phyloP scores from a whole-genome alignment of 1,284 basidiomycete genomes.

The Hymenochaete sp. region DNA sequence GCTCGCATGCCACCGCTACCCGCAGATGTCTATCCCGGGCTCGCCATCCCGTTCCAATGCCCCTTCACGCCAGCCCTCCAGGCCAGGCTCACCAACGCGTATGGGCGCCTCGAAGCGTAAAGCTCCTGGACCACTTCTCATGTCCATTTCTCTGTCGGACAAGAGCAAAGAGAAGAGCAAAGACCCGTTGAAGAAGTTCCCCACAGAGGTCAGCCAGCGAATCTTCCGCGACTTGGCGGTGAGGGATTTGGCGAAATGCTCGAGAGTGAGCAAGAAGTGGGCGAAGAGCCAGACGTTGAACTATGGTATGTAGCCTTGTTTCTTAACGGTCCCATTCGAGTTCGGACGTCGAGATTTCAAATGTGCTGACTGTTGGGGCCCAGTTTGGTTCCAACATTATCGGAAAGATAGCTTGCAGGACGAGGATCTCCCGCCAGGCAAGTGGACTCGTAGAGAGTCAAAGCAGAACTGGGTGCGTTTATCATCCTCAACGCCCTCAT shows the following conservation, averaged over 20 bases:
- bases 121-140: constrained; percentile 33
- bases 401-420: constrained; percentile 74
- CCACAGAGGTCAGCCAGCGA: constrained; percentile 71
- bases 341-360: constrained; percentile 4
- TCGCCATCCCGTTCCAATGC: constrained; percentile 48
- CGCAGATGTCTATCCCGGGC: constrained; percentile 58
- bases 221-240: constrained; percentile 65
- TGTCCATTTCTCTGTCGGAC: too few relatives aligned
- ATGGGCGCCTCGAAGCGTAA: constrained; percentile 36
- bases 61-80: constrained; percentile 32
- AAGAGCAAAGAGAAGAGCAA: constrained; percentile 23
- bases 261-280: constrained; percentile 80
- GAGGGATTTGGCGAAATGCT: constrained; percentile 63
- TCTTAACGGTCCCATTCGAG: background rate
- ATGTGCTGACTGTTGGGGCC: constrained; percentile 8
- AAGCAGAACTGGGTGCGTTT: constrained; percentile 71
- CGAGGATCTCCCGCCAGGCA: constrained; percentile 63
- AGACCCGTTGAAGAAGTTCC: constrained; percentile 65
- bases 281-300: constrained; percentile 80
- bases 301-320: constrained; percentile 51
- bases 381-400: constrained; percentile 89
- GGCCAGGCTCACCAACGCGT: constrained; percentile 54
- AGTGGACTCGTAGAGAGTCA: constrained; percentile 80
- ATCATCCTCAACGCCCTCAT: too few relatives aligned
- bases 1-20: background rate